Conservation (phyloP, 495 filamentous ascomycete species). For the Trichoderma orchidacearum region DNA sequence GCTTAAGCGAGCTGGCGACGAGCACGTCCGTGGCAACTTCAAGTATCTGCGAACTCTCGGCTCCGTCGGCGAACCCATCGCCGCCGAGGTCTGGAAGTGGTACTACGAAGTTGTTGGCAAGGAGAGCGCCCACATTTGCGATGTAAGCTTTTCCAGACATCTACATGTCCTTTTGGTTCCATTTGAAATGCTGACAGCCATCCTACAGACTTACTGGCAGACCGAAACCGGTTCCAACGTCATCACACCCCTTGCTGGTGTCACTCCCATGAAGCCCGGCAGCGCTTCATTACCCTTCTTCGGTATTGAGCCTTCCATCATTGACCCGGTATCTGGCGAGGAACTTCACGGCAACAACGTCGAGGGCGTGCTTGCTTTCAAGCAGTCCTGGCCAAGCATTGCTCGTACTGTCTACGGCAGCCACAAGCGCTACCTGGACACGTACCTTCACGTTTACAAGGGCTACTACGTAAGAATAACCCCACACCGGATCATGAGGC, state of each 20-base stretch:
- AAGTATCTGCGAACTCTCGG: slow-evolving; percentile 78
- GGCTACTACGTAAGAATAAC: slow-evolving; percentile 86
- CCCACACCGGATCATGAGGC: neutral
- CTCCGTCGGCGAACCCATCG: slow-evolving; percentile 97
- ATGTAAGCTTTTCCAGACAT: slow-evolving; percentile 46
- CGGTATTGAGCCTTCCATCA: slow-evolving; percentile 94
- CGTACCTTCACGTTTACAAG: slow-evolving; percentile 95
- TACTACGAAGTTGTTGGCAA: slow-evolving; percentile 94
- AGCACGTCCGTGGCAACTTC: slow-evolving; percentile 83
- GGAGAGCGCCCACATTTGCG: slow-evolving; percentile 84
- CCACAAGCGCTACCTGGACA: slow-evolving; percentile 97
- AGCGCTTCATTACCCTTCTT: slow-evolving; percentile 83
- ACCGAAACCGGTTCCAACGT: slow-evolving; percentile 97
- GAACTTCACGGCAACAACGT: slow-evolving; percentile 95
- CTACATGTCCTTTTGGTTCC: neutral
- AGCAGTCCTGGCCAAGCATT: slow-evolving; percentile 98
- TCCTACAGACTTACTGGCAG: slow-evolving; percentile 91
- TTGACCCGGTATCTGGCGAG: slow-evolving; percentile 89
- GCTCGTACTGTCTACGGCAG: slow-evolving; percentile 96
- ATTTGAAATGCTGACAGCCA: slow-evolving; percentile 1
- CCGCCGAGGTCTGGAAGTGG: slow-evolving; percentile 99
- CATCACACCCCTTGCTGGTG: slow-evolving; percentile 61
- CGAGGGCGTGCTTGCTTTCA: slow-evolving; percentile 94
- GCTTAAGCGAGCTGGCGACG: slow-evolving; percentile 85
- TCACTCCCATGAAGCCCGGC: slow-evolving; percentile 69